A percentile compares a stretch with the other conserved stretches of the same genome.
phyloP scores from a whole-genome alignment of 257 asterid genomes.

The Fraxinus quadrangulata region DNA sequence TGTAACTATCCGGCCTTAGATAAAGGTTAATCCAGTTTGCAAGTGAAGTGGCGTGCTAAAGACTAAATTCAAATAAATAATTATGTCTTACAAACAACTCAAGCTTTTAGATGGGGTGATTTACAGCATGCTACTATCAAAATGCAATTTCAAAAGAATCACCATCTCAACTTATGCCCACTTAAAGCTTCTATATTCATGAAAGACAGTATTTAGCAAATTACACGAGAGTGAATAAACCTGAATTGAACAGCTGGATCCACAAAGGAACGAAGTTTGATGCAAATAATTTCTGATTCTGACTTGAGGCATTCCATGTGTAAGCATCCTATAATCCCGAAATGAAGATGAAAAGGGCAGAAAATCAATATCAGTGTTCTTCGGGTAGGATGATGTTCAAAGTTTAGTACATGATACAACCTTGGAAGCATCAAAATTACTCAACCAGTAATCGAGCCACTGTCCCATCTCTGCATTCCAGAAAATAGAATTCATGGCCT shows the following conservation, averaged over 20 bases:
- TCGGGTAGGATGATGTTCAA: background rate
- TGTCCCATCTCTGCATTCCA: conserved; percentile 78
- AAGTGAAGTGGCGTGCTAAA: background rate
- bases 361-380: background rate
- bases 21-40: background rate
- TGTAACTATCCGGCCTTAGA: background rate
- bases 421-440: conserved; percentile 32
- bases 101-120: background rate
- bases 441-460: conserved; percentile 92
- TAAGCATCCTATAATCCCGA: conserved; percentile 45
- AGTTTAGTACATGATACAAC: conserved; percentile 29
- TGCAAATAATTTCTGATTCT: conserved; percentile 58
- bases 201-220: background rate
- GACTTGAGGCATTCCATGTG: conserved; percentile 60
- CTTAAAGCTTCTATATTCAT: background rate
- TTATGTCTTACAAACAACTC: background rate
- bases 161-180: background rate
- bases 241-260: conserved; percentile 63
- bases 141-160: background rate
- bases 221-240: conserved; percentile 34
- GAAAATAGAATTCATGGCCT: conserved; percentile 62
- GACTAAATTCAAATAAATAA: background rate
- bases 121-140: background rate
- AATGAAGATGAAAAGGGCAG: conserved; percentile 7
- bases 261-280: conserved; percentile 89